phyloP scores from a whole-genome alignment of 2,329 filamentous ascomycete genomes.

The Ramichloridium luteum region DNA sequence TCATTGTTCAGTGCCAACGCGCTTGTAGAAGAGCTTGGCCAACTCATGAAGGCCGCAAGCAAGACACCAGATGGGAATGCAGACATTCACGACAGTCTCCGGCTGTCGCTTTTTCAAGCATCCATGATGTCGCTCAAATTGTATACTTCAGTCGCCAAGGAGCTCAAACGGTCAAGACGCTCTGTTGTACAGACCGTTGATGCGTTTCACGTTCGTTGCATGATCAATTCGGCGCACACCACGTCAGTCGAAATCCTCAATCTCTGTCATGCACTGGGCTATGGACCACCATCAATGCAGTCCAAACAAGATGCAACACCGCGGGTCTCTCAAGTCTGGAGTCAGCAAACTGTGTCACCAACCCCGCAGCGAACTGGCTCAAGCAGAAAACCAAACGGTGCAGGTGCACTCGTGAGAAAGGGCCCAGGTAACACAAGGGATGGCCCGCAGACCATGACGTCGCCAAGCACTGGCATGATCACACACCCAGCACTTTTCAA shows the following conservation, averaged over 20 bases:
- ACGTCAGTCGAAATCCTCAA: slow-evolving; percentile 49
- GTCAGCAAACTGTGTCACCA: slow-evolving; percentile 30
- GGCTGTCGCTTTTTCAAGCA: slow-evolving; percentile 29
- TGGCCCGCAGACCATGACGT: no score
- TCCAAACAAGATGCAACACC: slow-evolving; percentile 13
- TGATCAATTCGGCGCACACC: slow-evolving; percentile 47
- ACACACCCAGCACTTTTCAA: no score
- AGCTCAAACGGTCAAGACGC: slow-evolving; percentile 35
- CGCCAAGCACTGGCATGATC: no score
- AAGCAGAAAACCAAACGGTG: slow-evolving; percentile 32
- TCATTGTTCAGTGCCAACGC: slow-evolving; percentile 45
- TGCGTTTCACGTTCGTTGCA: slow-evolving; percentile 44
- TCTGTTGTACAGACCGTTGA: slow-evolving; percentile 45
- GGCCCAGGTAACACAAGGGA: no score
- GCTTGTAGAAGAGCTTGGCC: slow-evolving; percentile 44
- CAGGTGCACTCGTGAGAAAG: no score
- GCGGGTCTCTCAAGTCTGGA: slow-evolving; percentile 21
- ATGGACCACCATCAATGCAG: slow-evolving; percentile 22
- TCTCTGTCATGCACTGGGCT: slow-evolving; percentile 41
- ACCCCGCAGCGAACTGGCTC: slow-evolving; percentile 30
- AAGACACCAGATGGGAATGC: slow-evolving; percentile 37
- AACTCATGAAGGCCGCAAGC: slow-evolving; percentile 30
- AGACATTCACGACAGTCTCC: slow-evolving; percentile 31
- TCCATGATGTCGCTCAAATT: slow-evolving; percentile 39
- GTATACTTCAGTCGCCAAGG: slow-evolving; percentile 38